phyloP scores from a whole-genome alignment of 2,329 filamentous ascomycete genomes.

The Trematosphaeria pertusa region DNA sequence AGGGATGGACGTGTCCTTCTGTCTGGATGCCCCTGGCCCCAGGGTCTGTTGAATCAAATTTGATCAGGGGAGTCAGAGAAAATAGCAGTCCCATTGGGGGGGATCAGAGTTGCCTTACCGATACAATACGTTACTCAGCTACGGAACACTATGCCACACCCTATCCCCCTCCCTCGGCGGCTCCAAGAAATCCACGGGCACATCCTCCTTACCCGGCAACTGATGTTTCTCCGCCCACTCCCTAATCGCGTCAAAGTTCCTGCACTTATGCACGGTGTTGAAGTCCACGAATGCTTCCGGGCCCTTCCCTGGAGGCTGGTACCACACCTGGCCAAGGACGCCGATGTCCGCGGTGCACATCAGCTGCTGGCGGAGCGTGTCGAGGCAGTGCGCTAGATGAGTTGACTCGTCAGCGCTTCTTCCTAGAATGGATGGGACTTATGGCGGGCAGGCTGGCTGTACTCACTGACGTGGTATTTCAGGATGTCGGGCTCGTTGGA shows the following conservation, averaged over 20 bases:
- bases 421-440: too few relatives aligned
- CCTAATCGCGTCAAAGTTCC: constrained; percentile 62
- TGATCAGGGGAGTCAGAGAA: too few relatives aligned
- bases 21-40: too few relatives aligned
- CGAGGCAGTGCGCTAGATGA: constrained; percentile 65
- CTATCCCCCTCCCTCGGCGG: constrained; percentile 44
- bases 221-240: constrained; percentile 64
- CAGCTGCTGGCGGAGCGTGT: constrained; percentile 67
- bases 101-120: too few relatives aligned
- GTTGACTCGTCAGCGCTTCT: too few relatives aligned
- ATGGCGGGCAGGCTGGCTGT: too few relatives aligned
- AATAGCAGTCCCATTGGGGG: too few relatives aligned
- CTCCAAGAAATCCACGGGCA: constrained; percentile 50
- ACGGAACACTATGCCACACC: constrained; percentile 34
- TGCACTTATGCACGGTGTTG: constrained; percentile 65
- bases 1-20: too few relatives aligned
- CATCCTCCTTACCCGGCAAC: constrained; percentile 43
- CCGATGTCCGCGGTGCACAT: constrained; percentile 69
- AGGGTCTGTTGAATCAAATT: too few relatives aligned
- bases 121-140: neutral
- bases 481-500: constrained; percentile 62
- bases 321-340: constrained; percentile 68
- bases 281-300: constrained; percentile 67
- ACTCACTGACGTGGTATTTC: constrained; percentile 65
- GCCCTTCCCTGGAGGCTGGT: constrained; percentile 54